Base-by-base conservation (phyloP, 352 stramenopile species). In the Pythium scleroteichum region DNA sequence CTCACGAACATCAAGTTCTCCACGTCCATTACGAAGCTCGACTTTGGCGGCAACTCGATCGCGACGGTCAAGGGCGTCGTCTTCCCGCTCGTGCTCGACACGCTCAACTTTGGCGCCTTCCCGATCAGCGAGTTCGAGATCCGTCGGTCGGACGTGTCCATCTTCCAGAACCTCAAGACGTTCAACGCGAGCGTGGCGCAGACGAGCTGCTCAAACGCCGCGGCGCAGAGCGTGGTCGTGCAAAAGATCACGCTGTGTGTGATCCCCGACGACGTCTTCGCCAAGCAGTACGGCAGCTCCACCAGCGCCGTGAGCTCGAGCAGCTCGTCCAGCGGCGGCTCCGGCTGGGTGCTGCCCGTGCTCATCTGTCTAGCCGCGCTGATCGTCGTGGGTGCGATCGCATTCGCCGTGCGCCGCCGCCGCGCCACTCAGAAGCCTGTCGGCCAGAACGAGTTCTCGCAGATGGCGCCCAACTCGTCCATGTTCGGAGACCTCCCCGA, bases 71-170 rank as follows among this genome's bases (percentile, higher is more conserved):
- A 57, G 14, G 82, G 80, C 22, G 75, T 88, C 16, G 64, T 66
- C 14, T 89, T 92, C 60, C 80, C 82, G 7, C 64, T 77, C 40
- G 62, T 66, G 1, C 60, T 92, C 16, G 62, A 75, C 3, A 76
- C 70, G 5, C 58, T 90, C 38, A 68, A 80, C 26, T 51, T 92
- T n/a, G 79, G 73, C 26, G 45, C 42, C 1, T 68, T 68, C 35
- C 60, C 73, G 49, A 90, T 92, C 64, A 75, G 62, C 8, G 75
- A 77, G n/a, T 83, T 92, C 29, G 82, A 90, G 53, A 78, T 92
- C 42, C 85, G 73, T 0, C 75, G 75, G 2, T 84, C 78, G 0
- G 82, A 92, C 51, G 78, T 87, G 62, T 65, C 66, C 12, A 87
- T 66, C 0, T 76, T 92, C 41, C 71, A 78, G 64, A 64, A 68